These are phyloP conservation scores for Leccinum uliginosum DNA, from an alignment of 768 basidiomycete species.

Conservation along the genomic window DNA sequence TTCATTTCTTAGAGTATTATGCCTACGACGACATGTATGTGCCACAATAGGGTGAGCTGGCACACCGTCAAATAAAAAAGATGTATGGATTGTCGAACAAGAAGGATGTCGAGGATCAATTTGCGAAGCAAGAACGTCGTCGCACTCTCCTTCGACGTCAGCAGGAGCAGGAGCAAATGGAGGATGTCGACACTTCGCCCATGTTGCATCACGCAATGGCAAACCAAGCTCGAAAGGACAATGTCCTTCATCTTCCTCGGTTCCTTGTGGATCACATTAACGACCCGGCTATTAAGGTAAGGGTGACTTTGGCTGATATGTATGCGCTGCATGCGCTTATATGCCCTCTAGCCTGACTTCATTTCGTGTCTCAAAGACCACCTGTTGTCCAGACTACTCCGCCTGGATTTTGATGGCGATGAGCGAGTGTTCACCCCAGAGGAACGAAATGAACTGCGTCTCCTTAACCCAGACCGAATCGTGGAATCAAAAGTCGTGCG, in stretches of 20 bases:
- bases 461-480: not conserved
- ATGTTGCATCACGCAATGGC: not conserved
- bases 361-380: not conserved
- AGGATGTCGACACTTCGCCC: not conserved
- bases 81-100: not conserved
- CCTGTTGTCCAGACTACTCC: not conserved
- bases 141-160: not conserved
- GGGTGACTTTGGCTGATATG: no score
- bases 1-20: not conserved
- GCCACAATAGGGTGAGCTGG: not conserved
- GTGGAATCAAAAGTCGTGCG: not conserved
- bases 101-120: not conserved
- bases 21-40: not conserved
- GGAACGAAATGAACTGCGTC: not conserved
- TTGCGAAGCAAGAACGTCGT: not conserved
- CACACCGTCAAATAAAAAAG: not conserved
- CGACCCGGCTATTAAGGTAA: no score
- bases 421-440: not conserved
- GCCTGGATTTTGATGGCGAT: not conserved
- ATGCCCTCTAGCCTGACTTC: not conserved
- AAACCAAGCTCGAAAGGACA: not conserved
- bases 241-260: not conserved
- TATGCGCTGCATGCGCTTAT: not conserved
- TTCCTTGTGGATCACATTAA: no score
- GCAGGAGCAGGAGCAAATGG: not conserved